A percentile compares a stretch with the other conserved stretches of the same genome.
These are phyloP conservation scores for Hymenoscyphus scutula DNA, from an alignment of 2,329 filamentous ascomycete genomes.

Conservation along the genomic window DNA sequence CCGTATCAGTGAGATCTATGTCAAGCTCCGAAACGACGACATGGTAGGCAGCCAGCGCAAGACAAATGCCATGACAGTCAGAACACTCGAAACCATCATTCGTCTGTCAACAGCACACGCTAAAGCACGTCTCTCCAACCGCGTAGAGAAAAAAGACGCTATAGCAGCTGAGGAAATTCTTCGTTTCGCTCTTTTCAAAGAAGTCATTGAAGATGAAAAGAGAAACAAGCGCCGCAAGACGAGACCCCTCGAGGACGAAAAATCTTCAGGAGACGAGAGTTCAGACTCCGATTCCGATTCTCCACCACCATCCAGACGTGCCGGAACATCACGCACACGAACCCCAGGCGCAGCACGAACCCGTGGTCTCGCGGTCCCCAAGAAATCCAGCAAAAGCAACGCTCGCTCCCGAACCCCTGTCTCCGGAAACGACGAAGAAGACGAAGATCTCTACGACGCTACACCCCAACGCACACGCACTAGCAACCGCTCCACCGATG, in stretches of 20 bases:
- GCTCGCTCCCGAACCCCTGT: conserved; percentile 34
- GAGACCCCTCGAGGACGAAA: conserved; percentile 54
- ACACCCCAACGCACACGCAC: conserved; percentile 29
- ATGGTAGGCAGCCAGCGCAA: conserved; percentile 90
- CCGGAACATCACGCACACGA: conserved; percentile 35
- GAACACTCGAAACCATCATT: conserved; percentile 97
- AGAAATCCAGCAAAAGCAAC: conserved; percentile 33
- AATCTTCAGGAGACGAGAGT: conserved; percentile 60
- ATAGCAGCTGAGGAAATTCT: conserved; percentile 84
- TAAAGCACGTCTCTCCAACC: conserved; percentile 82
- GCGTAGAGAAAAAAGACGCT: conserved; percentile 88
- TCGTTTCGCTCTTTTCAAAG: conserved; percentile 95
- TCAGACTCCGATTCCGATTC: conserved; percentile 45
- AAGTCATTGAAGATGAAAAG: conserved; percentile 77
- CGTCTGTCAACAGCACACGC: conserved; percentile 95
- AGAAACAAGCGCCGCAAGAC: conserved; percentile 80
- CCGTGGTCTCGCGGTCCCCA: conserved; percentile 32
- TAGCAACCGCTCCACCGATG: conserved; percentile 14
- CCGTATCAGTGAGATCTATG: conserved; percentile 87
- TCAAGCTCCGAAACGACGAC: conserved; percentile 90
- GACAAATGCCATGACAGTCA: conserved; percentile 92
- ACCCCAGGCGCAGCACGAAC: conserved; percentile 37
- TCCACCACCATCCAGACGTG: conserved; percentile 30
- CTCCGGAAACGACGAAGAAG: conserved; percentile 47
- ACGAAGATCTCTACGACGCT: conserved; percentile 38